phyloP scores from a whole-genome alignment of 495 filamentous ascomycete genomes.

The Daldinia vernicosa region DNA sequence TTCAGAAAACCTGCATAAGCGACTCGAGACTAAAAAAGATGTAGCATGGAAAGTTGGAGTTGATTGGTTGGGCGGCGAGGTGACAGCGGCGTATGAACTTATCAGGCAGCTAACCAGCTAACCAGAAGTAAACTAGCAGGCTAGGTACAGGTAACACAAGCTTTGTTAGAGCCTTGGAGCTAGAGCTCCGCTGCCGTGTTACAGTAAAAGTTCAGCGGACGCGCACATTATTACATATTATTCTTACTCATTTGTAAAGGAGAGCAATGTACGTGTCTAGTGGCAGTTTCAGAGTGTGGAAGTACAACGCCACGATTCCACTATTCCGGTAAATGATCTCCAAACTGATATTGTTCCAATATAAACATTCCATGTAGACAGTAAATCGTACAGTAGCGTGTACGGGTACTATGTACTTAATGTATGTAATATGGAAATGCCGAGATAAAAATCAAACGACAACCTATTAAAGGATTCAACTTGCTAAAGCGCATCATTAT shows the following conservation, averaged over 20 bases:
- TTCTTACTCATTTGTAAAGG: background rate
- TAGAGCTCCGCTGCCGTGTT: conserved; percentile 21
- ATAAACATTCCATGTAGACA: no score
- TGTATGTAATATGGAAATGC: background rate
- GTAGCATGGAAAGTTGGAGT: conserved; percentile 9
- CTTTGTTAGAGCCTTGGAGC: conserved; percentile 5
- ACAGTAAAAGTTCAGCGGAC: conserved; percentile 3
- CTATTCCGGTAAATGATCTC: conserved; percentile 7
- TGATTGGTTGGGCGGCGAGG: conserved; percentile 16
- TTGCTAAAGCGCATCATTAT: conserved; percentile 16
- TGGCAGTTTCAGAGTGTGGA: conserved; percentile 17
- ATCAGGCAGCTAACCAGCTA: conserved; percentile 19
- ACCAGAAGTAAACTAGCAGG: background rate
- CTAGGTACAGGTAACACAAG: conserved; percentile 2
- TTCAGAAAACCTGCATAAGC: conserved; percentile 41
- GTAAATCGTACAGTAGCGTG: background rate
- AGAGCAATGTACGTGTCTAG: background rate
- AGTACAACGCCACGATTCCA: conserved; percentile 19
- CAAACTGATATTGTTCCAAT: background rate
- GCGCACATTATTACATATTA: background rate
- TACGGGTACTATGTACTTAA: background rate
- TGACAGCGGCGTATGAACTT: background rate
- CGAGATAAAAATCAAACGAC: conserved; percentile 6
- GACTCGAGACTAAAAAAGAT: conserved; percentile 25
- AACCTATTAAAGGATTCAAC: conserved; percentile 17